Percentiles rank a stretch among this genome's conserved stretches.
Evolutionary conservation across 768 basidiomycete genomes (phyloP).

Genomic region (Tylopilus felleus): DNA sequence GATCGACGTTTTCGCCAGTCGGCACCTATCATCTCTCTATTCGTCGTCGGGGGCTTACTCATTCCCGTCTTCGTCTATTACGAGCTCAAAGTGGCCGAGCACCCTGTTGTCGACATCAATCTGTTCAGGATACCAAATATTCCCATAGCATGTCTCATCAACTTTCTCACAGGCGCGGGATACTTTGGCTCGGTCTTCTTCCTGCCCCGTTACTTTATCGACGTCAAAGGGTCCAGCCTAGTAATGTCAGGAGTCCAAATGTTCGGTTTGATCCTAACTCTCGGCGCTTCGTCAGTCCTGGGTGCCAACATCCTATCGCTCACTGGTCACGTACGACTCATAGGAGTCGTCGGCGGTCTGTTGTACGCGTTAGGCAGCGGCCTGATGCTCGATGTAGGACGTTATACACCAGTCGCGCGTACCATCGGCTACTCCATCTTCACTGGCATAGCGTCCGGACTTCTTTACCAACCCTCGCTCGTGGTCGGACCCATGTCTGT

Average conservation of each 20-base stretch:
- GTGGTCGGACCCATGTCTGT: conserved; percentile 36
- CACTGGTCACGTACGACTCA: conserved; percentile 31
- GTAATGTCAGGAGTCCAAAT: conserved; percentile 35
- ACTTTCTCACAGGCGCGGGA: conserved; percentile 37
- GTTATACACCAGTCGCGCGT: conserved; percentile 25
- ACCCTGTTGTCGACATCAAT: conserved; percentile 34
- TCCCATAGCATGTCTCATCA: conserved; percentile 35
- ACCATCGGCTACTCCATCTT: conserved; percentile 32
- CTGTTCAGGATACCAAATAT: conserved; percentile 35
- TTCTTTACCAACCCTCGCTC: conserved; percentile 35
- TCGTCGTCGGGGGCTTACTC: conserved; percentile 30
- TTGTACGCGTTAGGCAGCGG: conserved; percentile 33
- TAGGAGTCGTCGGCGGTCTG: conserved; percentile 29
- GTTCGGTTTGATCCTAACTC: conserved; percentile 33
- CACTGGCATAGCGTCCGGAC: conserved; percentile 31
- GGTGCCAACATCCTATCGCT: conserved; percentile 34
- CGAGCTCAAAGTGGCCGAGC: conserved; percentile 31
- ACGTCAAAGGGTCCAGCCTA: conserved; percentile 32
- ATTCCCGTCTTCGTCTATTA: conserved; percentile 35
- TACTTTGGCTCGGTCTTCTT: conserved; percentile 38
- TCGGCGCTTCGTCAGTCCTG: conserved; percentile 34
- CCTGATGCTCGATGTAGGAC: conserved; percentile 33
- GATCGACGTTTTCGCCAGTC: conserved; percentile 20
- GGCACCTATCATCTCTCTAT: conserved; percentile 26
- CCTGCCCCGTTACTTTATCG: conserved; percentile 39